These are phyloP conservation scores for Yamadazyma jaroonii DNA, from an alignment of 1,139 yeast species.

Conservation along the genomic window DNA sequence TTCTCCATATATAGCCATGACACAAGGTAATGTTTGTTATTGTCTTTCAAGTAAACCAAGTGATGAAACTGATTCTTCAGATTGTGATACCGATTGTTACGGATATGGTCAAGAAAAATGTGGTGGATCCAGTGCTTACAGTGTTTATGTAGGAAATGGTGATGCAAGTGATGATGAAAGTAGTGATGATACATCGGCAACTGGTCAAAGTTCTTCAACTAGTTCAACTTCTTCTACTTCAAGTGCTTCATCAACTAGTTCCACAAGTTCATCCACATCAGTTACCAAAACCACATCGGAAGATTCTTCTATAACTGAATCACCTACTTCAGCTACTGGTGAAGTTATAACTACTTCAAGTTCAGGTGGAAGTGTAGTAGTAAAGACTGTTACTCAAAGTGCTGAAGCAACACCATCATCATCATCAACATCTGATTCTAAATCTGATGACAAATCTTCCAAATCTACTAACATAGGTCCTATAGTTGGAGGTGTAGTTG, in stretches of 20 bases:
- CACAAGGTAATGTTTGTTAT: slow-evolving; percentile 56
- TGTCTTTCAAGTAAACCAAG: slow-evolving; percentile 61
- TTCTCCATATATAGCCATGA: slow-evolving; percentile 57
- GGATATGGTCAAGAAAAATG: slow-evolving; percentile 54
- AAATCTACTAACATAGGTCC: slow-evolving; percentile 43
- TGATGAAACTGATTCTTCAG: slow-evolving; percentile 18
- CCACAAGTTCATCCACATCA: slow-evolving; percentile 10
- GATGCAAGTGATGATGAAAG: slow-evolving; percentile 7
- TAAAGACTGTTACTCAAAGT: slow-evolving; percentile 20
- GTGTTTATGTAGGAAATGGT: slow-evolving; percentile 35
- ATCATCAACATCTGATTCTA: slow-evolving; percentile 3
- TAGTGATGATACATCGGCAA: slow-evolving; percentile 6
- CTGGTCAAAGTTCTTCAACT: slow-evolving; percentile 26
- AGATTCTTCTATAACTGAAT: slow-evolving; percentile 8
- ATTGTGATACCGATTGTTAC: slow-evolving; percentile 47
- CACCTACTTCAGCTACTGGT: slow-evolving; percentile 7
- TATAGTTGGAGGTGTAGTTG: slow-evolving; percentile 69
- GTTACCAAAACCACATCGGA: slow-evolving; percentile 7
- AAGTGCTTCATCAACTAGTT: slow-evolving; percentile 11
- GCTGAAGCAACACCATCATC: slow-evolving; percentile 13
- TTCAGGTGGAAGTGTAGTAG: slow-evolving; percentile 15
- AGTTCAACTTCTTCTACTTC: slow-evolving; percentile 15
- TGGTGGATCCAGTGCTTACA: slow-evolving; percentile 52
- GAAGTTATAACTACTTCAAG: slow-evolving; percentile 15
- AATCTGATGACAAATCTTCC: slow-evolving; percentile 8